Evolutionary conservation across 352 stramenopile genomes (phyloP).

Genomic region (Peronosclerospora sorghi): DNA sequence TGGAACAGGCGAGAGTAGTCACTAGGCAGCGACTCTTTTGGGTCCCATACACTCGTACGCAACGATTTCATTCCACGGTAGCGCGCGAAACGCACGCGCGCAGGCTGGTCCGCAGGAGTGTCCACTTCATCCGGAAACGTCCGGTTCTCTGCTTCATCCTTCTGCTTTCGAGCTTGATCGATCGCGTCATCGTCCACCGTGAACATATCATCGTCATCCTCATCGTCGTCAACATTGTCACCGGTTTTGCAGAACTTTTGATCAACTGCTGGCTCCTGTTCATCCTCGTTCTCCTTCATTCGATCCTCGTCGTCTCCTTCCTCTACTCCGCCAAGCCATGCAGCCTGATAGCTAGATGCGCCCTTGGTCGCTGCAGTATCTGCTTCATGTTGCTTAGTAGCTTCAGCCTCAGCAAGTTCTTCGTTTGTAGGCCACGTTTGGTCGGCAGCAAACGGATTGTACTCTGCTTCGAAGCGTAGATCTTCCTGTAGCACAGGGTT

Average conservation of each 20-base stretch:
- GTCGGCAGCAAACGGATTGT: slow-evolving; percentile 92
- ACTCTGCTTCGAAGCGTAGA: slow-evolving; percentile 79
- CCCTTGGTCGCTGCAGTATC: slow-evolving; percentile 32
- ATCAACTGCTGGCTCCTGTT: slow-evolving; percentile 30
- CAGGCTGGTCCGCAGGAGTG: slow-evolving; percentile 40
- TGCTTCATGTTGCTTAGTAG: slow-evolving; percentile 48
- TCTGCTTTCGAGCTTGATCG: slow-evolving; percentile 69
- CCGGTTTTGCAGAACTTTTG: slow-evolving; percentile 76
- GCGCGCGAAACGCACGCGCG: slow-evolving; percentile 64
- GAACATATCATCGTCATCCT: slow-evolving; percentile 65
- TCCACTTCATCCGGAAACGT: slow-evolving; percentile 94
- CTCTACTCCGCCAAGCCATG: slow-evolving; percentile 85
- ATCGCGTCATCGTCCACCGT: slow-evolving; percentile 63
- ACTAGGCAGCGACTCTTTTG: slow-evolving; percentile 96
- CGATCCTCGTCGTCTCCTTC: slow-evolving; percentile 42
- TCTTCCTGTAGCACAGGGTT: slow-evolving; percentile 64
- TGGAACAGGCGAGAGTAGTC: slow-evolving; percentile 96
- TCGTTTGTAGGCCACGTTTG: slow-evolving; percentile 96
- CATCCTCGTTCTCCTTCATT: slow-evolving; percentile 60
- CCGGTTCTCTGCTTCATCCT: slow-evolving; percentile 87
- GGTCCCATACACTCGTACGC: slow-evolving; percentile 93
- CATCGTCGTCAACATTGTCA: slow-evolving; percentile 25
- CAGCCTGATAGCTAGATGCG: slow-evolving; percentile 90
- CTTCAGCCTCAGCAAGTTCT: slow-evolving; percentile 85
- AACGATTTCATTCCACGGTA: slow-evolving; percentile 97